Evolutionary conservation across 352 stramenopile species (phyloP).

Genomic region (Aphanomyces invadans): DNA sequence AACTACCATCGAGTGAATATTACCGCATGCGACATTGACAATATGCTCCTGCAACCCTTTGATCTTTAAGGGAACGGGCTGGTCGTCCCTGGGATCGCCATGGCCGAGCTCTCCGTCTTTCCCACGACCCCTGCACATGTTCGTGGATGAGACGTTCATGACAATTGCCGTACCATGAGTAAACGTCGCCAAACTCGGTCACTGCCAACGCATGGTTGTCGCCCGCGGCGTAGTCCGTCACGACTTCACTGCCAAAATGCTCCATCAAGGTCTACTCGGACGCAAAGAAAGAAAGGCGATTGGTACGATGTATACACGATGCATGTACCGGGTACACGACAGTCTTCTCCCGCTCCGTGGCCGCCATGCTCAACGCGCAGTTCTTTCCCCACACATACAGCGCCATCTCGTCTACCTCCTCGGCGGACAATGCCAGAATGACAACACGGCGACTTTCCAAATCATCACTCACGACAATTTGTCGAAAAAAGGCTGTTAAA

Average conservation of each 20-base stretch:
- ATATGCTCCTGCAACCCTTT: slow-evolving; percentile 48
- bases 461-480: no score
- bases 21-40: slow-evolving; percentile 60
- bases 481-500: no score
- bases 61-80: slow-evolving; percentile 39
- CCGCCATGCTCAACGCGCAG: slow-evolving; percentile 42
- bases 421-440: background rate
- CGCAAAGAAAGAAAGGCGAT: no score
- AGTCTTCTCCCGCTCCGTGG: slow-evolving; percentile 53
- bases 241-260: slow-evolving; percentile 43
- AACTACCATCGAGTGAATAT: slow-evolving; percentile 68
- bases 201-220: slow-evolving; percentile 67
- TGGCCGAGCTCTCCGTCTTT: slow-evolving; percentile 65
- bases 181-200: slow-evolving; percentile 76
- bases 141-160: background rate
- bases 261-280: slow-evolving; percentile 41
- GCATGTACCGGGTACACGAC: slow-evolving; percentile 24
- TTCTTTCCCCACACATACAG: slow-evolving; percentile 76
- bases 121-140: slow-evolving; percentile 47
- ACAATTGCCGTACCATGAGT: slow-evolving; percentile 42
- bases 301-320: background rate
- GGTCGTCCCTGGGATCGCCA: slow-evolving; percentile 29
- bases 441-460: no score
- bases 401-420: slow-evolving; percentile 40
- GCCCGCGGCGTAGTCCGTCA: slow-evolving; percentile 66